A percentile compares a stretch with the other conserved stretches of the same genome.
Evolutionary conservation across 805 yeast genomes (phyloP).

Genomic region (Spathaspora girioi): DNA sequence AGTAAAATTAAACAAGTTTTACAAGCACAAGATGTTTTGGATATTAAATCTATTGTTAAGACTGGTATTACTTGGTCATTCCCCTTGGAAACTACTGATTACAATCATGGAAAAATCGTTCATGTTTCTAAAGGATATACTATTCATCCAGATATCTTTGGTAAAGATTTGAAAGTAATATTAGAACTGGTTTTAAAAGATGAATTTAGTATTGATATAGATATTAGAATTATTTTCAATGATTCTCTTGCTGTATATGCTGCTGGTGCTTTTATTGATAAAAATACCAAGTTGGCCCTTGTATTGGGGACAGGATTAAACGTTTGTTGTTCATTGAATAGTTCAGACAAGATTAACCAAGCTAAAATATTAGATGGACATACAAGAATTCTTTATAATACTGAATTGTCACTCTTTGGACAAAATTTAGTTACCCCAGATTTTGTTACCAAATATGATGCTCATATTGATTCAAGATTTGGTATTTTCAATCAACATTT

Average conservation of each 20-base stretch:
- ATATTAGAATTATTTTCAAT: conserved; percentile 49
- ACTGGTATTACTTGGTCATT: conserved; percentile 58
- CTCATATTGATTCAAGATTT: conserved; percentile 29
- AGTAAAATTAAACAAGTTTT: conserved; percentile 24
- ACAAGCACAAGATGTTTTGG: conserved; percentile 14
- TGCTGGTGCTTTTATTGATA: conserved; percentile 43
- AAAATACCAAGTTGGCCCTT: conserved; percentile 43
- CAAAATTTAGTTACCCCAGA: conserved; percentile 20
- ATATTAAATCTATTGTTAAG: conserved; percentile 16
- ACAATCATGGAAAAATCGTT: conserved; percentile 43
- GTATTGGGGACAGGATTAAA: conserved; percentile 72
- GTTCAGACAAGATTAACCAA: conserved; percentile 12
- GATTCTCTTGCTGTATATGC: conserved; percentile 66
- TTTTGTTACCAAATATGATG: conserved; percentile 37
- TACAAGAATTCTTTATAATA: conserved; percentile 35
- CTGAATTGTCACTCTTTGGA: conserved; percentile 59
- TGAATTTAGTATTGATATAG: conserved; percentile 22
- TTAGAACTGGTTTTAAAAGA: conserved; percentile 30
- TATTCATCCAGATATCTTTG: conserved; percentile 39
- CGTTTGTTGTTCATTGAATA: conserved; percentile 40
- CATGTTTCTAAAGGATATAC: conserved; percentile 62
- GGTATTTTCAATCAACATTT: conserved; percentile 6
- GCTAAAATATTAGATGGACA: conserved; percentile 10
- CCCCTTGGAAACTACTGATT: conserved; percentile 42
- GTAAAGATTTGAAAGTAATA: conserved; percentile 38